Conservation (phyloP, 495 filamentous ascomycete genomes). For the Baudoinia panamericana region DNA sequence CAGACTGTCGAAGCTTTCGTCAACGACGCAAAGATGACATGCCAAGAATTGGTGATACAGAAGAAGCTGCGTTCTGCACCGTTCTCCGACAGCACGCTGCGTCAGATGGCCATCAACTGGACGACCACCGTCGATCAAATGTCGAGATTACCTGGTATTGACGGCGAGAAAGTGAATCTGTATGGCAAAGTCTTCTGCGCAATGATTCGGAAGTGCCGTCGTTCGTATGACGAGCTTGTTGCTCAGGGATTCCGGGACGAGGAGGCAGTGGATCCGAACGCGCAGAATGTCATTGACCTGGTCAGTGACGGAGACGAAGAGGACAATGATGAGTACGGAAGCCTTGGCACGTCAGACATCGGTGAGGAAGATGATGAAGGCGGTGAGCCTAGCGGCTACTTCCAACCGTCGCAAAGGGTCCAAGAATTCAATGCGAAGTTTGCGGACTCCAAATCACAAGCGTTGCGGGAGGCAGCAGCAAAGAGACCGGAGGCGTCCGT, state of each 20-base stretch:
- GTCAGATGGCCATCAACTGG: slow-evolving; percentile 71
- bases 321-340: slow-evolving; percentile 35
- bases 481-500: neutral
- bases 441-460: slow-evolving; percentile 1
- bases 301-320: slow-evolving; percentile 49
- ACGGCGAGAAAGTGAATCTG: slow-evolving; percentile 52
- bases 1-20: slow-evolving; percentile 56
- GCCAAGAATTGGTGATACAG: slow-evolving; percentile 51
- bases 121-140: slow-evolving; percentile 51
- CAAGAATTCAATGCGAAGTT: slow-evolving; percentile 10
- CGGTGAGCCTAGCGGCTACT: slow-evolving; percentile 21
- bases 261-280: slow-evolving; percentile 35
- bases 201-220: slow-evolving; percentile 44
- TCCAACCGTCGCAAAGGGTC: slow-evolving; percentile 5
- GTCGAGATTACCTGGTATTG: slow-evolving; percentile 51
- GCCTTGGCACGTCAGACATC: slow-evolving; percentile 32
- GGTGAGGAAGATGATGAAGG: slow-evolving; percentile 25
- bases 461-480: neutral
- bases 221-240: slow-evolving; percentile 48
- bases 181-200: slow-evolving; percentile 56
- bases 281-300: slow-evolving; percentile 54
- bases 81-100: slow-evolving; percentile 65
- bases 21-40: slow-evolving; percentile 46
- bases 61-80: slow-evolving; percentile 48
- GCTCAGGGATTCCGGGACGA: slow-evolving; percentile 10